A percentile compares a stretch with the other conserved stretches of the same genome.
phyloP scores from a whole-genome alignment of 495 filamentous ascomycete genomes.

The Hypoxylon subgilvum region DNA sequence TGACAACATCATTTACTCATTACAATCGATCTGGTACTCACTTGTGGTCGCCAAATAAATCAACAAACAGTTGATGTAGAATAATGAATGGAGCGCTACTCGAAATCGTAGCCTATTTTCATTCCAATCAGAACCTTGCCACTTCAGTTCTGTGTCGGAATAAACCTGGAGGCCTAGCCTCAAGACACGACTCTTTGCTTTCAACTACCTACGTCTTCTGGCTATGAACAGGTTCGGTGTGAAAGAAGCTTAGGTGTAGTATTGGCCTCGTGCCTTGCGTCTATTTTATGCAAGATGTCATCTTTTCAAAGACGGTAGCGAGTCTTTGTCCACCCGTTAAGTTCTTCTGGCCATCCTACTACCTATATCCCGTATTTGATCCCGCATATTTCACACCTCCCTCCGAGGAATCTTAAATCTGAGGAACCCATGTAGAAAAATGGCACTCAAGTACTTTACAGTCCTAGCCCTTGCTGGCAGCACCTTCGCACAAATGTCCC shows the following conservation, averaged over 20 bases:
- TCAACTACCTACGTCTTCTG: too few species aligned
- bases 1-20: background rate
- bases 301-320: conserved; percentile 20
- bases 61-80: too few species aligned
- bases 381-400: background rate
- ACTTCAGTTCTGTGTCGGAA: too few species aligned
- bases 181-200: too few species aligned
- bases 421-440: conserved; percentile 4
- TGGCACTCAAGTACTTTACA: conserved; percentile 21
- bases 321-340: conserved; percentile 15
- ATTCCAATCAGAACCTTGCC: too few species aligned
- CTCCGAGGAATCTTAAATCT: background rate
- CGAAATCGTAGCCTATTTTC: too few species aligned
- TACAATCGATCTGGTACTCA: too few species aligned
- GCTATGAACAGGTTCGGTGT: conserved; percentile 9
- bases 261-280: too few species aligned
- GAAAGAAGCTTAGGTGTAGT: conserved; percentile 12
- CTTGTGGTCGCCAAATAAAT: conserved; percentile 21
- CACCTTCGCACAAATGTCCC: conserved; percentile 29
- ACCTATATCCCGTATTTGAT: background rate
- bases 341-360: conserved; percentile 1
- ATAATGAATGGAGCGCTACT: too few species aligned
- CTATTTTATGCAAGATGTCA: too few species aligned
- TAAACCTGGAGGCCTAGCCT: too few species aligned
- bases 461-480: conserved; percentile 23